A percentile compares a stretch with the other conserved stretches of the same genome.
phyloP scores from a whole-genome alignment of 2,329 filamentous ascomycete species.

The Trichophyton equinum region DNA sequence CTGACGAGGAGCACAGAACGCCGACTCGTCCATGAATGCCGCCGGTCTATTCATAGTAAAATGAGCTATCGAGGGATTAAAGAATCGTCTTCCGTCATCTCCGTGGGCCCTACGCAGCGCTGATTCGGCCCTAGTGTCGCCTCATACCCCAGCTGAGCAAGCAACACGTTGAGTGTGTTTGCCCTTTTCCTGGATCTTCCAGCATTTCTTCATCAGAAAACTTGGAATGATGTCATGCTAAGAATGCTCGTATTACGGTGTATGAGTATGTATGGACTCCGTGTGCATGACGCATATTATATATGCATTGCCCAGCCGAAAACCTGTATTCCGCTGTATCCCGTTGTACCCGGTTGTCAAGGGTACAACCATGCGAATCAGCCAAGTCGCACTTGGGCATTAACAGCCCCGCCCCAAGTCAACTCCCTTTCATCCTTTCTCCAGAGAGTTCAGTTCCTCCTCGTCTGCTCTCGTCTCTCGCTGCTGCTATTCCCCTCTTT shows the following conservation, averaged over 20 bases:
- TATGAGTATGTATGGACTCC: neutral
- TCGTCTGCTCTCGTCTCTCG: neutral
- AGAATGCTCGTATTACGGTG: neutral
- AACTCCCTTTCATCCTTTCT: neutral
- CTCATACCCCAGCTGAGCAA: neutral
- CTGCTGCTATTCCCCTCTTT: neutral
- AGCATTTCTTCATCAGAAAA: neutral
- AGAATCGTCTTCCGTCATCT: neutral
- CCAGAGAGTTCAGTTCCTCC: neutral
- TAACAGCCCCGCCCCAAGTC: neutral
- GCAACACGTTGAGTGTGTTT: neutral
- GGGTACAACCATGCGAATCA: neutral
- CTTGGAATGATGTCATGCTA: neutral
- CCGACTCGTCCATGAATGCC: neutral
- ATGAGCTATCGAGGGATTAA: neutral
- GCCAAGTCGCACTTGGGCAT: neutral
- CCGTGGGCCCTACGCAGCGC: neutral
- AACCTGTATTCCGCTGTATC: neutral
- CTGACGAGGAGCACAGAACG: neutral
- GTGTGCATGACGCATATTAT: neutral
- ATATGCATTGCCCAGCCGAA: neutral
- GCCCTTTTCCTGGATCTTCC: neutral
- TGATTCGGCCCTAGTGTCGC: neutral
- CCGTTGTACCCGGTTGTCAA: neutral
- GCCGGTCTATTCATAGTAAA: neutral